Conservation (phyloP, 306 rosid species). For the Cicer judaicum region DNA sequence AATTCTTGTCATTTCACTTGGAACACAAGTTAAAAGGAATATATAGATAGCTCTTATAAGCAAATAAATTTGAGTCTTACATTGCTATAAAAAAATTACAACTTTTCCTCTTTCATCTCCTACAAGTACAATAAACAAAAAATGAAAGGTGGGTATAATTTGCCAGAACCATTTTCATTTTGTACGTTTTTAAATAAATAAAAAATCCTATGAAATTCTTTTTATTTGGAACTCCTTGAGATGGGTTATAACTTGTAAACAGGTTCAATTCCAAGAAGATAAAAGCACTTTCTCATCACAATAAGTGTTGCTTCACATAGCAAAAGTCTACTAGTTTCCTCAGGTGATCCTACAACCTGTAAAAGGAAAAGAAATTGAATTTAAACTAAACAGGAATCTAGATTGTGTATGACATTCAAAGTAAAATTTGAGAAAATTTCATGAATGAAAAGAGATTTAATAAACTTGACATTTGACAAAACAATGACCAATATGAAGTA, state of each 20-base stretch:
- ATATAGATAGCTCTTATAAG: constrained; percentile 7
- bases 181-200: neutral
- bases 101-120: constrained; percentile 34
- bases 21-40: neutral
- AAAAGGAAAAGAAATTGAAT: constrained; percentile 24
- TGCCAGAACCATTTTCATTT: neutral
- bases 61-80: constrained; percentile 14
- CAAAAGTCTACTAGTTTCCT: constrained; percentile 90
- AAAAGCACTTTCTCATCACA: constrained; percentile 89
- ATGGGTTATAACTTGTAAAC: constrained; percentile 76
- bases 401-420: neutral
- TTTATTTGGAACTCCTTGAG: constrained; percentile 30
- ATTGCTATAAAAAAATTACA: constrained; percentile 30
- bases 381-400: constrained; percentile 5
- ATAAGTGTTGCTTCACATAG: constrained; percentile 90
- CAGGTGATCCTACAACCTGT: constrained; percentile 84
- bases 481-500: neutral
- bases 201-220: constrained; percentile 12
- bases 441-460: neutral
- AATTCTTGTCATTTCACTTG: constrained; percentile 8
- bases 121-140: constrained; percentile 27
- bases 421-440: neutral
- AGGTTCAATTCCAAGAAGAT: constrained; percentile 85
- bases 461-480: constrained; percentile 3
- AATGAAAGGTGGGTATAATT: neutral